Evolutionary conservation across 2,329 filamentous ascomycete species (phyloP), one percentile per base, ranked within the genome.

Genomic region (Tympanopsis confertula): DNA sequence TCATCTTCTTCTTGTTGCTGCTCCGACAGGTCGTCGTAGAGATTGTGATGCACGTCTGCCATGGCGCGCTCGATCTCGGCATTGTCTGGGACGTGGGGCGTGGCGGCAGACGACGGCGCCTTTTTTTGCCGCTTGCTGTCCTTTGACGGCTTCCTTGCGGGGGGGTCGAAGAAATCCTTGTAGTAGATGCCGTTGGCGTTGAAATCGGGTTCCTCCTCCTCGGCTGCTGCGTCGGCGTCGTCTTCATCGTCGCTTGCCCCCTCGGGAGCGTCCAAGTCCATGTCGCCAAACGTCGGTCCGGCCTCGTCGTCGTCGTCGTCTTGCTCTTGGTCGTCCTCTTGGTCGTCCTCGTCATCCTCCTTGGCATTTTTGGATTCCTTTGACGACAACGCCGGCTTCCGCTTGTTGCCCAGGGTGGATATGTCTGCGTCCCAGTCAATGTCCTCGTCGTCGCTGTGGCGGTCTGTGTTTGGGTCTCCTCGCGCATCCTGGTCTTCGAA

Each of bases 151-250:
- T 91, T 93, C 48, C 74, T 77, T 15, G 81, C 71, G 10, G 88
- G 89, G 7, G 86, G 85, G 3, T 83, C 86, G 51, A 95, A 96
- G 62, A 95, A 96, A 56, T 96, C 87, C 43, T 81, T 79, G 59
- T 94, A 96, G 61, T 81, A 86, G 50, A 95, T 69, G 44, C 88
- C 82, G 54, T 94, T 94, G 36, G 88, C 87, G 50, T 94, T 93
- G 44, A 66, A 57, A 28, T 53, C 53, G 30, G 69, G 66, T 28
- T 69, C 74, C 33, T 74, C 73, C 13, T 71, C 69, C 13, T 75
- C 74, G 19, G 71, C 58, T 12, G 61, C 62, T 26, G 62, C 65
- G 22, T 71, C 68, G 10, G 71, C 68, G 29, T 68, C 65, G 2
- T 64, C 70, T 41, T 86, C 81, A 22, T 84, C 78, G 19, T 73